These are phyloP conservation scores for Alternaria atra DNA, from an alignment of 2,329 filamentous ascomycete genomes.

Conservation along the genomic window DNA sequence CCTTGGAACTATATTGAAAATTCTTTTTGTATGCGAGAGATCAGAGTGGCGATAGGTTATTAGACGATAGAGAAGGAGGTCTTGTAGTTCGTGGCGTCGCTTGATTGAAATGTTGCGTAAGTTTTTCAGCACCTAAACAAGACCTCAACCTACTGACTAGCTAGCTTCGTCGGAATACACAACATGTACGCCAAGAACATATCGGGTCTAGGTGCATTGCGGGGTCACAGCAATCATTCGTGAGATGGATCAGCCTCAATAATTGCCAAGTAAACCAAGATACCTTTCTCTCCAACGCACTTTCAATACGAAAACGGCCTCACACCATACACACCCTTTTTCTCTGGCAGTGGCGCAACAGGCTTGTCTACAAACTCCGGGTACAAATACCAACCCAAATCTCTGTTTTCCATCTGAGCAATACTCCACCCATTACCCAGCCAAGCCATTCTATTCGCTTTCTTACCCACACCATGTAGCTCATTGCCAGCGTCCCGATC, in stretches of 20 bases:
- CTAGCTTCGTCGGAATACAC: neutral
- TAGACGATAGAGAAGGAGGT: neutral
- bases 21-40: neutral
- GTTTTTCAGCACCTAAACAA: neutral
- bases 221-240: neutral
- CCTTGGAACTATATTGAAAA: neutral
- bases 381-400: conserved; percentile 56
- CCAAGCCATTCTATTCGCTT: conserved; percentile 43
- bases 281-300: neutral
- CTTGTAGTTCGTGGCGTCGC: neutral
- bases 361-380: conserved; percentile 53
- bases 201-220: neutral
- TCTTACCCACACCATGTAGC: conserved; percentile 21
- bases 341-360: conserved; percentile 48
- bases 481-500: conserved; percentile 10
- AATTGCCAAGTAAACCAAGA: too few species aligned
- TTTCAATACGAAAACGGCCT: conserved; percentile 50
- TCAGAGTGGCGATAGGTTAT: neutral
- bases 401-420: conserved; percentile 39
- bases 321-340: conserved; percentile 46
- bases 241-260: neutral
- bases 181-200: neutral
- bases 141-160: neutral
- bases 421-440: conserved; percentile 46
- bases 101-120: neutral